Evolutionary conservation across 257 asterid species (phyloP).

Genomic region (Nicotiana obtusifolia): DNA sequence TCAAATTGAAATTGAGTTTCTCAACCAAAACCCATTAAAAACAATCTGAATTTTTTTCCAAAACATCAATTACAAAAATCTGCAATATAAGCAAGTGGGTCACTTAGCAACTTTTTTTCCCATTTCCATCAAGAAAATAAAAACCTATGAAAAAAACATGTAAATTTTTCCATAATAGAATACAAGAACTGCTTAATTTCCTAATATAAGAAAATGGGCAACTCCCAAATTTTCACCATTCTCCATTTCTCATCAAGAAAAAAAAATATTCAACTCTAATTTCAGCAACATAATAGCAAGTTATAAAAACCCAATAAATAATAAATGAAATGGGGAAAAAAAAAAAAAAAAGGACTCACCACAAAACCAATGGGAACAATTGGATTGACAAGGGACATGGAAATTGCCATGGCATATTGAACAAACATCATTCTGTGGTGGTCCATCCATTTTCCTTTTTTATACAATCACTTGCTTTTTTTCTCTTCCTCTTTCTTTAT

Average conservation of each 20-base stretch:
- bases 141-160: neutral
- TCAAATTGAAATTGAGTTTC: neutral
- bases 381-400: slow-evolving; percentile 77
- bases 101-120: neutral
- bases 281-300: neutral
- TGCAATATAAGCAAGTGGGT: neutral
- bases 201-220: neutral
- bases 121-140: neutral
- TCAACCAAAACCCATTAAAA: neutral
- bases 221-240: neutral
- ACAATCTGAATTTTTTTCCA: neutral
- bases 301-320: neutral
- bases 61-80: neutral
- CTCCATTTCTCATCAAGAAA: neutral
- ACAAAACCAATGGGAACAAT: slow-evolving; percentile 95
- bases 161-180: neutral
- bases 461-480: slow-evolving; percentile 4
- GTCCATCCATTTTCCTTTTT: slow-evolving; percentile 55
- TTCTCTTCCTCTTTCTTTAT: neutral
- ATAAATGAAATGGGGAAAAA: neutral
- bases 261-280: neutral
- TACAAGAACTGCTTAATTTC: neutral
- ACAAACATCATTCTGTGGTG: slow-evolving; percentile 76
- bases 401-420: slow-evolving; percentile 74
- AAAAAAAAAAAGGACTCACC: slow-evolving; percentile 32